Evolutionary conservation across 129 eudicot species (phyloP), one percentile per base, ranked within the genome.

Genomic region (Arctium lappa): DNA sequence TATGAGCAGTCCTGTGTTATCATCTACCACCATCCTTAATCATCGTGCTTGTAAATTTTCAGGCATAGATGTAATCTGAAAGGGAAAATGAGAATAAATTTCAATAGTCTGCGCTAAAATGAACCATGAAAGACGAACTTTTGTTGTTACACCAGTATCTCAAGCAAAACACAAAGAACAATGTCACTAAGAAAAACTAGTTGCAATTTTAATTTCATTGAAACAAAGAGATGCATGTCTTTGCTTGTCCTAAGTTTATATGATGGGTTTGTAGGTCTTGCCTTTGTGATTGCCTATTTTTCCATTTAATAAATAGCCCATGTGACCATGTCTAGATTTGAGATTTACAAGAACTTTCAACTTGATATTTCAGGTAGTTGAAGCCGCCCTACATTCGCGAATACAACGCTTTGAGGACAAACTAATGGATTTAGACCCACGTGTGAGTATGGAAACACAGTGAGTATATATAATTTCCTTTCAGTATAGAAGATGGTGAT

Each of bases 361-460:
- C 68, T 36, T 80, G 81, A 68, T 50, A 39, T 86, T 81, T 78
- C 91, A 95, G 99, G 98, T 89, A 65, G 98, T 96, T 87, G 99
- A 96, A 92, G 99, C 98, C 65, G 99, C 99, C 50, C 71, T 96
- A 65, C 91, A 89, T 83, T 96, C 99, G 39, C 90, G 99, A 70
- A 92, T 93, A 83, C 97, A 96, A 78, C 88, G 95, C 6, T 85
- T 93, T 77, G 99, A 96, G 85, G 88, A 83, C 56, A 89, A 86
- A 86, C 81, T 96, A 81, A 88, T 90, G 99, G 98, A 90, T 74
- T 86, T 91, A 90, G 99, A 96, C 89, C 99, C 99, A 83, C 95
- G 98, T 85, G 99, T 96, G 97, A 96, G 99, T 96, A 93, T 90
- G 94, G 66, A 53, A 80, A 85, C 92, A 89, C 80, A 88, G 94